Conservation (phyloP, 768 basidiomycete species). For the Serendipita sp. region DNA sequence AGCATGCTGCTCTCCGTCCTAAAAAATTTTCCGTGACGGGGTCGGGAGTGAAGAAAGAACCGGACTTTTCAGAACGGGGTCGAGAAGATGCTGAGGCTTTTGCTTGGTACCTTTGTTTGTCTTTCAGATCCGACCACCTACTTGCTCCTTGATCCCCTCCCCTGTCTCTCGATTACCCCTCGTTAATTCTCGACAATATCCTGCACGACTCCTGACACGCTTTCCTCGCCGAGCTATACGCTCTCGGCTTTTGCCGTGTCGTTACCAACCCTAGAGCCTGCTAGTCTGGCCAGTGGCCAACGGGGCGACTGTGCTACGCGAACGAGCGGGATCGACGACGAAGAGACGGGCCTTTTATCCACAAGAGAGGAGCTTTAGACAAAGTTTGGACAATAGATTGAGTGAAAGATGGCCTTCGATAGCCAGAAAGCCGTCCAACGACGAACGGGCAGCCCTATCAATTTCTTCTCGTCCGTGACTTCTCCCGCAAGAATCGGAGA, state of each 20-base stretch:
- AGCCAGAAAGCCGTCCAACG: not conserved
- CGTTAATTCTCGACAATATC: not conserved
- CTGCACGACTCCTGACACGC: not conserved
- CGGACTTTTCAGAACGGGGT: slow-evolving; percentile 18
- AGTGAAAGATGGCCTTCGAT: slow-evolving; percentile 1
- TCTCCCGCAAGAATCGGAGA: not conserved
- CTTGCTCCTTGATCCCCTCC: not conserved
- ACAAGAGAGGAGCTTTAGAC: not conserved
- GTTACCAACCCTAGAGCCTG: not conserved
- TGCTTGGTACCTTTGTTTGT: not conserved
- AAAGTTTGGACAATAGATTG: not conserved
- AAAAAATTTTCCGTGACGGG: too few relatives aligned
- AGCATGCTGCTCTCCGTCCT: too few relatives aligned
- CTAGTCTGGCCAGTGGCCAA: not conserved
- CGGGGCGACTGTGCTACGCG: not conserved
- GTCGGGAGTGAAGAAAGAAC: slow-evolving; percentile 29
- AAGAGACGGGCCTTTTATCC: not conserved
- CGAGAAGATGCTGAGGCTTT: not conserved
- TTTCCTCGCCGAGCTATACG: slow-evolving; percentile 4
- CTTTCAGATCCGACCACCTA: not conserved
- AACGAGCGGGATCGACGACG: not conserved
- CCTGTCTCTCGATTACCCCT: not conserved
- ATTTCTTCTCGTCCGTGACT: not conserved
- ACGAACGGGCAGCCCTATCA: not conserved
- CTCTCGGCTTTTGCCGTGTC: not conserved